These are phyloP conservation scores for Mrakia blollopis DNA, from an alignment of 768 basidiomycete genomes.

Conservation along the genomic window DNA sequence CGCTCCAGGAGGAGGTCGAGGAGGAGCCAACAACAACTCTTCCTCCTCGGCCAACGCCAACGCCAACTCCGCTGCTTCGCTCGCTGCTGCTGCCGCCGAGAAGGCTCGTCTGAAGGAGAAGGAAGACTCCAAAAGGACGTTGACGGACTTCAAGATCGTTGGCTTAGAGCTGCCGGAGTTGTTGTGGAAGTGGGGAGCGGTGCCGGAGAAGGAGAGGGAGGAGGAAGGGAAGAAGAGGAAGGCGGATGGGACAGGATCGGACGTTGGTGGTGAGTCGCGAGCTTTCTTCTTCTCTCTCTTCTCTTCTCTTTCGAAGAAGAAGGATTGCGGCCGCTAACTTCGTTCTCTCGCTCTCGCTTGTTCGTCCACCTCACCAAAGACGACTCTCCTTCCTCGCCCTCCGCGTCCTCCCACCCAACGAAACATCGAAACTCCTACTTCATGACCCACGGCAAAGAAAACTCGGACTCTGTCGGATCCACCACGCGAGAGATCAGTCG, in stretches of 20 bases:
- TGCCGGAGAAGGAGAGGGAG: constrained; percentile 35
- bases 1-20: constrained; percentile 18
- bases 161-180: constrained; percentile 78
- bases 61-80: not conserved
- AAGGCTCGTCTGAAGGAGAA: constrained; percentile 34
- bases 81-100: constrained; percentile 32
- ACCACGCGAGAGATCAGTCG: constrained; percentile 44
- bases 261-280: constrained; percentile 20
- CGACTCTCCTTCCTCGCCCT: not conserved
- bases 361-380: no score
- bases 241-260: constrained; percentile 20
- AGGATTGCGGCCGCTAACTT: not conserved
- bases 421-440: constrained; percentile 33
- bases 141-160: constrained; percentile 97
- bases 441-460: constrained; percentile 38
- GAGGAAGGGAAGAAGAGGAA: constrained; percentile 32
- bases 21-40: not conserved
- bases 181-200: constrained; percentile 77
- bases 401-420: constrained; percentile 2
- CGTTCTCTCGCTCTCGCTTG: not conserved
- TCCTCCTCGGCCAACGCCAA: not conserved
- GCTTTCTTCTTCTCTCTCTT: not conserved
- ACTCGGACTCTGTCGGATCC: constrained; percentile 17
- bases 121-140: constrained; percentile 60
- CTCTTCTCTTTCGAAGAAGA: not conserved